Evolutionary conservation across 176 grass and related monocot species (phyloP).

Genomic region (Pontederia crassipes): DNA sequence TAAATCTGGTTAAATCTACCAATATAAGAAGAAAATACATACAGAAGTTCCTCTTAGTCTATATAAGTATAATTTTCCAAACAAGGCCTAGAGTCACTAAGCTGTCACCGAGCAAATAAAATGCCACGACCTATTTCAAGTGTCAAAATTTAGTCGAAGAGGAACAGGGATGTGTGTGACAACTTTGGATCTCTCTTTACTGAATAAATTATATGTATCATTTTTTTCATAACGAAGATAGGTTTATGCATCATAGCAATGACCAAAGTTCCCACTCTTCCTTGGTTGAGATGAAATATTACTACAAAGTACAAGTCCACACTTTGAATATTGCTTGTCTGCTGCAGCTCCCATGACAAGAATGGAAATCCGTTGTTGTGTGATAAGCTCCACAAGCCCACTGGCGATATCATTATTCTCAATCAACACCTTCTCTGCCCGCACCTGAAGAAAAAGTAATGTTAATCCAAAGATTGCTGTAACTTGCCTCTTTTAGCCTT

Average conservation of each 20-base stretch:
- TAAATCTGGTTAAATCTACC: no score
- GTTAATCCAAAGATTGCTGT: neutral
- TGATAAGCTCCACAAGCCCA: constrained; percentile 47
- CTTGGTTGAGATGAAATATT: neutral
- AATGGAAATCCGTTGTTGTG: constrained; percentile 35
- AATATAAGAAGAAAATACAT: no score
- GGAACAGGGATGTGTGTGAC: no score
- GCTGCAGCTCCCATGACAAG: constrained; percentile 81
- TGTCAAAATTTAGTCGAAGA: no score
- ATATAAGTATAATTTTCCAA: no score
- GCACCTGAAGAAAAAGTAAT: constrained; percentile 28
- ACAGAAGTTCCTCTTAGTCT: no score
- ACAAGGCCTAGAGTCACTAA: no score
- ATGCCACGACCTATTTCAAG: no score
- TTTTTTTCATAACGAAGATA: neutral
- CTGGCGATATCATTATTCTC: constrained; percentile 27
- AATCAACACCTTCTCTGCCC: constrained; percentile 47
- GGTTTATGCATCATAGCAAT: no score
- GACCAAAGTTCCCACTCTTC: neutral
- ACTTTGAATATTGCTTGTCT: constrained; percentile 56
- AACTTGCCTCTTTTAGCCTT: neutral
- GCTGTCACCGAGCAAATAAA: no score
- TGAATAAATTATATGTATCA: neutral
- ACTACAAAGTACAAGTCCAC: neutral
- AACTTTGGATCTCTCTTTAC: neutral